A percentile compares a stretch with the other conserved stretches of the same genome.
phyloP scores from a whole-genome alignment of 1,139 yeast genomes.

The Candida tropicalis region DNA sequence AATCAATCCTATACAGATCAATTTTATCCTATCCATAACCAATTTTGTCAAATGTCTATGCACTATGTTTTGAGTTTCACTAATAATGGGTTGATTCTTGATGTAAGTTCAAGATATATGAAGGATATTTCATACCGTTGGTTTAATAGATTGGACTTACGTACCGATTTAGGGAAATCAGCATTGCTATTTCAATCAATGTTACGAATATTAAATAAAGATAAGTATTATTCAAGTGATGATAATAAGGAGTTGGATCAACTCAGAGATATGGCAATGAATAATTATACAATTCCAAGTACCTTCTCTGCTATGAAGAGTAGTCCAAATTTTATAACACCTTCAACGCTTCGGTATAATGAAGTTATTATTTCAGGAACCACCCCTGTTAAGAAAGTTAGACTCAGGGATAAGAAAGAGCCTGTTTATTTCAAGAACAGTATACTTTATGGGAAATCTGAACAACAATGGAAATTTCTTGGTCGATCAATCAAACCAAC shows the following conservation, averaged over 20 bases:
- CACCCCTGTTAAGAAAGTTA: slow-evolving; percentile 20
- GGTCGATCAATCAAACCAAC: slow-evolving; percentile 35
- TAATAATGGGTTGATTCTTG: slow-evolving; percentile 23
- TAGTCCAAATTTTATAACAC: slow-evolving; percentile 34
- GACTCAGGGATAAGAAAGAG: slow-evolving; percentile 19
- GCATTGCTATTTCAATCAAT: slow-evolving; percentile 30
- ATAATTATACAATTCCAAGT: slow-evolving; percentile 30
- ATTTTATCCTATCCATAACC: slow-evolving; percentile 28
- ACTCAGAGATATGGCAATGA: slow-evolving; percentile 27
- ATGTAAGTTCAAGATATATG: slow-evolving; percentile 41
- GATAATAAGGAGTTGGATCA: slow-evolving; percentile 25
- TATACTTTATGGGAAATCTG: slow-evolving; percentile 36
- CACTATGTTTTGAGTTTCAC: slow-evolving; percentile 33
- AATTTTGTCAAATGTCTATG: slow-evolving; percentile 38
- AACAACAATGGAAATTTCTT: slow-evolving; percentile 41
- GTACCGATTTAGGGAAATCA: slow-evolving; percentile 34
- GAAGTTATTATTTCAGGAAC: slow-evolving; percentile 25
- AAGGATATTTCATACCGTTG: slow-evolving; percentile 34
- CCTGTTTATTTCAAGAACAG: slow-evolving; percentile 29
- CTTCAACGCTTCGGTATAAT: slow-evolving; percentile 31
- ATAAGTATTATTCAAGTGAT: slow-evolving; percentile 5
- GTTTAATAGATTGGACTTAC: slow-evolving; percentile 33
- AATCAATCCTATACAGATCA: slow-evolving; percentile 19
- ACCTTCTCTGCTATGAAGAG: slow-evolving; percentile 33
- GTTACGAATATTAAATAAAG: slow-evolving; percentile 24